Evolutionary conservation across 1,284 basidiomycete species (phyloP).

Genomic region (Naganishia cerealis): DNA sequence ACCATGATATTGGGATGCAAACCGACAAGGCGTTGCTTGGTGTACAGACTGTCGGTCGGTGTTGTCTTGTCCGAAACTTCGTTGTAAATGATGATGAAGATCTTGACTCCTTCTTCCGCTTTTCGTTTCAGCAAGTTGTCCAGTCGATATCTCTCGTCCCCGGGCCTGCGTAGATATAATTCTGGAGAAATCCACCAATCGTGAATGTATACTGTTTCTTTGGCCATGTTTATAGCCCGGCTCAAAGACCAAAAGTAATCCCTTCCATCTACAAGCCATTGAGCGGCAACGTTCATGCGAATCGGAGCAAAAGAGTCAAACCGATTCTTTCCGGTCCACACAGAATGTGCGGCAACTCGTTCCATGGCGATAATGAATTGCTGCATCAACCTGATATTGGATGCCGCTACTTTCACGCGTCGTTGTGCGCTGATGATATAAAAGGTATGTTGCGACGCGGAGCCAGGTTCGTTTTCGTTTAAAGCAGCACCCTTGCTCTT

Average conservation of each 20-base stretch:
- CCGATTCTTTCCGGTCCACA: slow-evolving; percentile 77
- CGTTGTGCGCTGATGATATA: slow-evolving; percentile 89
- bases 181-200: slow-evolving; percentile 85
- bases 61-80: slow-evolving; percentile 98
- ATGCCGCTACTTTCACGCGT: slow-evolving; percentile 81
- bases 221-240: slow-evolving; percentile 84
- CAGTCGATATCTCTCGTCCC: slow-evolving; percentile 81
- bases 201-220: slow-evolving; percentile 86
- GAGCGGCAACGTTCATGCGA: slow-evolving; percentile 85
- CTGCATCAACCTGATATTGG: slow-evolving; percentile 88
- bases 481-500: slow-evolving; percentile 21
- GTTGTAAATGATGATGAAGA: slow-evolving; percentile 93
- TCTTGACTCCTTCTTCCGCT: slow-evolving; percentile 92
- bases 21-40: slow-evolving; percentile 80
- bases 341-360: slow-evolving; percentile 71
- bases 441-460: slow-evolving; percentile 75
- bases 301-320: slow-evolving; percentile 95
- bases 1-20: slow-evolving; percentile 94
- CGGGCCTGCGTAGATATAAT: slow-evolving; percentile 77
- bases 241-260: slow-evolving; percentile 99
- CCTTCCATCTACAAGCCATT: slow-evolving; percentile 99
- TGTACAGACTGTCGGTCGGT: slow-evolving; percentile 81
- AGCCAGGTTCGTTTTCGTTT: slow-evolving; percentile 27
- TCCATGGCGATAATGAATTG: slow-evolving; percentile 95
- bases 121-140: slow-evolving; percentile 87